Conservation (phyloP, 176 grass and related monocot genomes). For the Rhynchospora pubera region DNA sequence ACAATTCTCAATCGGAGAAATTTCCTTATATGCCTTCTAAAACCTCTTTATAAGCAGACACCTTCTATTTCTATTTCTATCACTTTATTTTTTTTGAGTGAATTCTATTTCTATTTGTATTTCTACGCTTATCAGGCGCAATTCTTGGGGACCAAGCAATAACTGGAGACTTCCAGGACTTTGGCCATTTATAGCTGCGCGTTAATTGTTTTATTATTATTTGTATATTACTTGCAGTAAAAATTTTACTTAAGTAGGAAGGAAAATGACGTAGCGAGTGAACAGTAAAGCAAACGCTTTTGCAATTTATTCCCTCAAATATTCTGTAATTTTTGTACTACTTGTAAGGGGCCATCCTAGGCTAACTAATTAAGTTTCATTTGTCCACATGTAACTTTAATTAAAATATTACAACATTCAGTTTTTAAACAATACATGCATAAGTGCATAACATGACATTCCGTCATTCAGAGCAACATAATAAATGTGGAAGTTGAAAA, state of each 20-base stretch:
- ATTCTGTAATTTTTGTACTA: background rate
- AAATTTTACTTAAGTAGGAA: background rate
- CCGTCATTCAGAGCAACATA: too few species aligned
- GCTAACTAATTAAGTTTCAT: too few species aligned
- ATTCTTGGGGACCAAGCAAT: conserved; percentile 16
- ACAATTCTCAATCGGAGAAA: background rate
- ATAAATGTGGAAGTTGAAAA: too few species aligned
- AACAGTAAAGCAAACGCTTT: background rate
- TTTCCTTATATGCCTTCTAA: background rate
- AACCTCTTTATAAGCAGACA: background rate
- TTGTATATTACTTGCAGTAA: background rate
- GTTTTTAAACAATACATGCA: too few species aligned
- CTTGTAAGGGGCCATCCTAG: too few species aligned
- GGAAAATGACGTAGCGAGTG: background rate
- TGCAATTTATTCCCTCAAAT: background rate
- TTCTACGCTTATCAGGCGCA: background rate
- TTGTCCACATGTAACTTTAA: too few species aligned
- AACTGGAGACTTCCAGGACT: conserved; percentile 7
- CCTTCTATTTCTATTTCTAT: background rate
- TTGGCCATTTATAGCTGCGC: conserved; percentile 4
- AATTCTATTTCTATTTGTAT: background rate
- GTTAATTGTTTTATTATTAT: background rate
- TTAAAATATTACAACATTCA: too few species aligned
- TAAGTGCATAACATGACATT: too few species aligned
- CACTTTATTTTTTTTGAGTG: too few species aligned